A percentile compares a stretch with the other conserved stretches of the same genome.
These are phyloP conservation scores for Umbellularia californica DNA, from an alignment of 164 flowering plant genomes.

Conservation along the genomic window DNA sequence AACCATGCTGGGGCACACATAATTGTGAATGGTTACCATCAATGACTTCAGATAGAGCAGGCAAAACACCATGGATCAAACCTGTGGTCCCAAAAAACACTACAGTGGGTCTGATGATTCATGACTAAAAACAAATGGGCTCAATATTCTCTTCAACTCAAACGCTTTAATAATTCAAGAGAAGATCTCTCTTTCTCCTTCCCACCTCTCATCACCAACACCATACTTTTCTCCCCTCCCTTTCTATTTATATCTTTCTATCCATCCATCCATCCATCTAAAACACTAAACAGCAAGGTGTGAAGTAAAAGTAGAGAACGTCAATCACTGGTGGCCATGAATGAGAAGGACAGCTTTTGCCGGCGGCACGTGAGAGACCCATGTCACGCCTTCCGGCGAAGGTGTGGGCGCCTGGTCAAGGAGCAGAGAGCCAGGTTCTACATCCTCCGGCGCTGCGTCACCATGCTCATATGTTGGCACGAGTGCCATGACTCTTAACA, in stretches of 20 bases:
- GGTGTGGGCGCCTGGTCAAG: slow-evolving; percentile 12
- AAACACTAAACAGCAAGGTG: not conserved
- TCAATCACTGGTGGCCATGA: not conserved
- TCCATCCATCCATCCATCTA: not conserved
- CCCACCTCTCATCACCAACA: not conserved
- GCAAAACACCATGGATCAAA: not conserved
- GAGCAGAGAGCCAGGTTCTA: slow-evolving; percentile 71
- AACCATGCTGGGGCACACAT: not conserved
- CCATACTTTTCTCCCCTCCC: not conserved
- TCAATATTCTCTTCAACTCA: not conserved
- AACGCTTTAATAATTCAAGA: not conserved
- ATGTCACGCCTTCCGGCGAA: slow-evolving; percentile 47
- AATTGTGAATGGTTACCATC: not conserved
- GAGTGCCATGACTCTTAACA: slow-evolving; percentile 37
- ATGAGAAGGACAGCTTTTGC: slow-evolving; percentile 14
- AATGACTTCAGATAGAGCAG: not conserved
- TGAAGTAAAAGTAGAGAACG: not conserved
- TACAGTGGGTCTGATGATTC: not conserved
- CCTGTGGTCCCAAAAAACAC: not conserved
- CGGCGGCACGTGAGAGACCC: slow-evolving; percentile 23
- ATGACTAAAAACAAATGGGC: not conserved
- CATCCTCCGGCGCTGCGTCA: slow-evolving; percentile 68
- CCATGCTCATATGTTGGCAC: slow-evolving; percentile 69
- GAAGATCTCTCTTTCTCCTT: too few relatives aligned
- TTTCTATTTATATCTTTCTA: not conserved